These are phyloP conservation scores for Periconia sp. DNA, from an alignment of 2,329 filamentous ascomycete genomes.

Conservation along the genomic window DNA sequence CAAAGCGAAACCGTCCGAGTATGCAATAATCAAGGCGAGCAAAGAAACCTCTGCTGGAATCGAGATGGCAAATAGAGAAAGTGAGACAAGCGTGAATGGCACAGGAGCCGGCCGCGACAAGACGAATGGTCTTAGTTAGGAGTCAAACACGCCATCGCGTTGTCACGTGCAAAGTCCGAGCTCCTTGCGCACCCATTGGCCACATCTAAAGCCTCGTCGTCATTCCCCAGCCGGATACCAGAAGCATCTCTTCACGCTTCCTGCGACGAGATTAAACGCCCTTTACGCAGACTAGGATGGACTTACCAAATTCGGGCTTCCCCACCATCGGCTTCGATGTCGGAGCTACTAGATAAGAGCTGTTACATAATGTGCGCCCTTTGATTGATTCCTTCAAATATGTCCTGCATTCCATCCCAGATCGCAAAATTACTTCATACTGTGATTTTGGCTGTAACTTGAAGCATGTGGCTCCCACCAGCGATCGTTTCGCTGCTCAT, in stretches of 20 bases:
- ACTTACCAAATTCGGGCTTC: slow-evolving; percentile 26
- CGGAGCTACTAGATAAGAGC: slow-evolving; percentile 32
- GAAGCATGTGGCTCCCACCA: slow-evolving; percentile 26
- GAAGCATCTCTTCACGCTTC: neutral
- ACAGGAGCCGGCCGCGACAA: slow-evolving; percentile 23
- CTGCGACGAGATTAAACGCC: slow-evolving; percentile 1
- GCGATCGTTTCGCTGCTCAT: slow-evolving; percentile 20
- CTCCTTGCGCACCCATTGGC: slow-evolving; percentile 29
- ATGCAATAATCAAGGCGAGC: slow-evolving; percentile 10
- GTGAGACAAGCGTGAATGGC: no score
- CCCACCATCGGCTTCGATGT: slow-evolving; percentile 21
- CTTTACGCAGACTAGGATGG: slow-evolving; percentile 16
- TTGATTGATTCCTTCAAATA: slow-evolving; percentile 5
- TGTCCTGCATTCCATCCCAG: neutral
- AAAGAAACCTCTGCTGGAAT: no score
- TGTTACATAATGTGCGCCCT: slow-evolving; percentile 39
- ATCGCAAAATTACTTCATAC: neutral
- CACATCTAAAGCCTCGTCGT: slow-evolving; percentile 12
- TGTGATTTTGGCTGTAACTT: neutral
- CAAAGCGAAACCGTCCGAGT: neutral
- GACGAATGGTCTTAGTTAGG: no score
- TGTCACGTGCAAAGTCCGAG: slow-evolving; percentile 33
- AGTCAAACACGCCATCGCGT: no score
- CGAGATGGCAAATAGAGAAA: no score
- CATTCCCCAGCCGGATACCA: neutral